phyloP scores from a whole-genome alignment of 805 yeast species.

The Spathaspora girioi region DNA sequence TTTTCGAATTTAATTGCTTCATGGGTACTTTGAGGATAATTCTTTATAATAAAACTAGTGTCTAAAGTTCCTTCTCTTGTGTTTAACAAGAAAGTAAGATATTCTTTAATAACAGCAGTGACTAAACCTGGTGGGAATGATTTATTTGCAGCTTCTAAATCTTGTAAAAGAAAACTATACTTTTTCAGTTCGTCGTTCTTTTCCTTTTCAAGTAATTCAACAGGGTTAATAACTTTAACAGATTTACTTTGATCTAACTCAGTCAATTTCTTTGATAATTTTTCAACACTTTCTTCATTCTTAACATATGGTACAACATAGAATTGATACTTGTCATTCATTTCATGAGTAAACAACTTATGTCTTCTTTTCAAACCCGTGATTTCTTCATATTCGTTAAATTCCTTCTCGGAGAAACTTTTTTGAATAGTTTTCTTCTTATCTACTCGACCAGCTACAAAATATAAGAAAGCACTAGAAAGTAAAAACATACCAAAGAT shows the following conservation, averaged over 20 bases:
- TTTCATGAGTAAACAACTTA: constrained; percentile 36
- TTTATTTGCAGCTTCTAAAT: constrained; percentile 25
- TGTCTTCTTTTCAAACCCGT: constrained; percentile 51
- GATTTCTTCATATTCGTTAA: constrained; percentile 44
- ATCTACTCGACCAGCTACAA: constrained; percentile 26
- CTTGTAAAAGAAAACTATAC: constrained; percentile 52
- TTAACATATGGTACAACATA: constrained; percentile 36
- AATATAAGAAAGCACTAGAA: constrained; percentile 28
- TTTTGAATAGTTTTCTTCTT: constrained; percentile 28
- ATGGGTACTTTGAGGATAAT: constrained; percentile 59
- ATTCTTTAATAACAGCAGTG: constrained; percentile 46
- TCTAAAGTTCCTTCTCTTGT: constrained; percentile 36
- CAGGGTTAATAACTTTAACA: constrained; percentile 49
- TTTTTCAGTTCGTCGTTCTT: constrained; percentile 39
- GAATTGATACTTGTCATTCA: constrained; percentile 36
- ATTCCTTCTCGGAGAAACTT: constrained; percentile 46
- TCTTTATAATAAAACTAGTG: constrained; percentile 48
- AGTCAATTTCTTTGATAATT: constrained; percentile 15
- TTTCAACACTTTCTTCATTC: constrained; percentile 13
- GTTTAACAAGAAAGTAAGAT: constrained; percentile 29
- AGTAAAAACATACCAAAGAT: constrained; percentile 31
- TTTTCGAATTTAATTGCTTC: constrained; percentile 75
- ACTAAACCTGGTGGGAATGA: constrained; percentile 44
- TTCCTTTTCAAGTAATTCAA: constrained; percentile 44
- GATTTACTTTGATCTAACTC: constrained; percentile 10